Conservation (phyloP, 2,329 filamentous ascomycete genomes). For the Onygenales sp. region DNA sequence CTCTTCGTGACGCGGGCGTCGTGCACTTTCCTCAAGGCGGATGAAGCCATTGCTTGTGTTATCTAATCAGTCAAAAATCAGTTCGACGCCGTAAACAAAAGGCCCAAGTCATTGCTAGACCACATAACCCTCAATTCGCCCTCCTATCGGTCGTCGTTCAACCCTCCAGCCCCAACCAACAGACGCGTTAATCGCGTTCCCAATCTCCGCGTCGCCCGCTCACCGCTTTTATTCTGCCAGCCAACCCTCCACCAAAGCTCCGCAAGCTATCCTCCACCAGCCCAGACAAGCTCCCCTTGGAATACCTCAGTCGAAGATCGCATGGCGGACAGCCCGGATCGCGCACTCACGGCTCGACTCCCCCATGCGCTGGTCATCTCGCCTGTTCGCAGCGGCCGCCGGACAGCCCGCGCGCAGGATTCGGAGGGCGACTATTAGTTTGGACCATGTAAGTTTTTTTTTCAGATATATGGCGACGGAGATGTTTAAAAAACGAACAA, state of each 20-base stretch:
- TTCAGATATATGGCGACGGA: too few relatives aligned
- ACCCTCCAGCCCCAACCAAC: neutral
- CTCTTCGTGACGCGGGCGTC: too few relatives aligned
- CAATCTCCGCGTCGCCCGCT: neutral
- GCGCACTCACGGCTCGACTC: neutral
- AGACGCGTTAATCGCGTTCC: neutral
- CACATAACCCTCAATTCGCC: neutral
- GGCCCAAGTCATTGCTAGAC: too few relatives aligned
- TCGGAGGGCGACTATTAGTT: slow-evolving; percentile 26
- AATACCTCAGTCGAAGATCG: neutral
- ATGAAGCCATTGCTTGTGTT: too few relatives aligned
- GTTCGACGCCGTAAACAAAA: too few relatives aligned
- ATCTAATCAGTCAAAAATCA: too few relatives aligned
- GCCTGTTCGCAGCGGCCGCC: slow-evolving; percentile 19
- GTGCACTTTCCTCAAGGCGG: too few relatives aligned
- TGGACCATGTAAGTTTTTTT: slow-evolving; percentile 27
- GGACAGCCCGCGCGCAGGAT: slow-evolving; percentile 21
- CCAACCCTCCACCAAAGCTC: neutral
- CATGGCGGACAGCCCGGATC: neutral
- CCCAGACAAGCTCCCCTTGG: neutral
- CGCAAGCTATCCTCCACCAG: neutral
- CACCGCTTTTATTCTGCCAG: slow-evolving; percentile 3
- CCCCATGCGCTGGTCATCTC: slow-evolving; percentile 22
- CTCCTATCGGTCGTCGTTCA: neutral
- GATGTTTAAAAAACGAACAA: neutral